Conservation (phyloP, 768 basidiomycete genomes). For the Boletus edulis region DNA sequence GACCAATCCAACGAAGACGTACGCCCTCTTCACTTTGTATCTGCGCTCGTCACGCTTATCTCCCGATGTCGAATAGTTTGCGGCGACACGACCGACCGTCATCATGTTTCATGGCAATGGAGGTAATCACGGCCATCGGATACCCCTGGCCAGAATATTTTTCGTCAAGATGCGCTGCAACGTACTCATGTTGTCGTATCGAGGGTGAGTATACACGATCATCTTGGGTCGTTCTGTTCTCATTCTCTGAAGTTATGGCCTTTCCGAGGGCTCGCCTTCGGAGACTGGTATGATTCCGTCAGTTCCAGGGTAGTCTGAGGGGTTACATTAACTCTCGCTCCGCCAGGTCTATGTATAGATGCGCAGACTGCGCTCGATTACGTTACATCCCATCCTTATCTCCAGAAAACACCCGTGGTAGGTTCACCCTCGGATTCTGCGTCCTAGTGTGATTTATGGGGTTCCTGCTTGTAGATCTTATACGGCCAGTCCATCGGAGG, state of each 20-base stretch:
- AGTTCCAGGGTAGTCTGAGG: background rate
- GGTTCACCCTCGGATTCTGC: conserved; percentile 17
- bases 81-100: conserved; percentile 69
- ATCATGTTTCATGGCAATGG: conserved; percentile 94
- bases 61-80: conserved; percentile 31
- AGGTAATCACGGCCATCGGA: conserved; percentile 84
- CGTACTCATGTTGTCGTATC: conserved; percentile 90
- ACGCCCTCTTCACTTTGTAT: conserved; percentile 9
- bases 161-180: conserved; percentile 85
- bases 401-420: conserved; percentile 70
- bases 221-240: background rate
- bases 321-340: background rate
- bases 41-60: background rate
- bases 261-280: conserved; percentile 81
- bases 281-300: conserved; percentile 61
- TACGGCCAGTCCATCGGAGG: conserved; percentile 92
- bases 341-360: conserved; percentile 72
- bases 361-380: conserved; percentile 83
- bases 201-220: conserved; percentile 57
- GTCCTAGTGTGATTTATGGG: background rate
- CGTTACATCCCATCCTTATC: conserved; percentile 55
- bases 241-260: conserved; percentile 65
- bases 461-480: conserved; percentile 45
- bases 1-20: conserved; percentile 61
- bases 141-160: conserved; percentile 85